Percentiles rank a stretch among this genome's conserved stretches.
phyloP scores from a whole-genome alignment of 179 eudicot genomes.

The Spinacia oleracea region DNA sequence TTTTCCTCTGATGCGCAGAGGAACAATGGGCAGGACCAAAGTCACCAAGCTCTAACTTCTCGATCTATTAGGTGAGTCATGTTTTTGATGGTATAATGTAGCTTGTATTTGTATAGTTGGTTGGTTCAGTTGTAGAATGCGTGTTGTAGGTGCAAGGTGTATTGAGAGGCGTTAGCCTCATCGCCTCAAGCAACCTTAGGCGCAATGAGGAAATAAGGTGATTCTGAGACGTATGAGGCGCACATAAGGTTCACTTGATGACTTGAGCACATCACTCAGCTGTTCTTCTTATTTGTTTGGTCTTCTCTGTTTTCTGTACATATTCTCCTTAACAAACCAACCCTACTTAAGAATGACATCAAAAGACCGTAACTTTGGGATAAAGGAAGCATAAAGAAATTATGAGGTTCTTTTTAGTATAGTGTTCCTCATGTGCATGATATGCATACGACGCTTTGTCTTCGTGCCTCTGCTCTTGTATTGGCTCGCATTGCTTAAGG shows the following conservation, averaged over 20 bases:
- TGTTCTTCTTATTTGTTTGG: not conserved
- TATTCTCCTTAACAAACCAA: not conserved
- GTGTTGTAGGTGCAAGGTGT: not conserved
- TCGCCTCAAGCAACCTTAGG: not conserved
- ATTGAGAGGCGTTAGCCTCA: not conserved
- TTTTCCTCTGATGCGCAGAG: constrained; percentile 40
- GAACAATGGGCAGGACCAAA: constrained; percentile 38
- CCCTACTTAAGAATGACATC: not conserved
- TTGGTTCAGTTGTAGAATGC: not conserved
- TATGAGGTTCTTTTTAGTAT: too few species aligned
- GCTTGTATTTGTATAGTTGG: not conserved
- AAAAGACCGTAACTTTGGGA: not conserved
- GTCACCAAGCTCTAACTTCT: constrained; percentile 35
- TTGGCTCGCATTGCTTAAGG: not conserved
- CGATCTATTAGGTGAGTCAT: constrained; percentile 42
- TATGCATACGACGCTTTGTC: not conserved
- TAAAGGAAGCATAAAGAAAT: too few species aligned
- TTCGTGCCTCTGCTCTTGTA: not conserved
- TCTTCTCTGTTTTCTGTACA: not conserved
- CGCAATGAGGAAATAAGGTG: not conserved
- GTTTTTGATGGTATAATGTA: not conserved
- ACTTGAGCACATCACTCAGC: not conserved
- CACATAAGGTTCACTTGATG: not conserved
- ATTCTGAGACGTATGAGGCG: not conserved
- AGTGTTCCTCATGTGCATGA: too few species aligned